Base-by-base conservation (phyloP, 257 asterid genomes). In the Linderniella brevidens region DNA sequence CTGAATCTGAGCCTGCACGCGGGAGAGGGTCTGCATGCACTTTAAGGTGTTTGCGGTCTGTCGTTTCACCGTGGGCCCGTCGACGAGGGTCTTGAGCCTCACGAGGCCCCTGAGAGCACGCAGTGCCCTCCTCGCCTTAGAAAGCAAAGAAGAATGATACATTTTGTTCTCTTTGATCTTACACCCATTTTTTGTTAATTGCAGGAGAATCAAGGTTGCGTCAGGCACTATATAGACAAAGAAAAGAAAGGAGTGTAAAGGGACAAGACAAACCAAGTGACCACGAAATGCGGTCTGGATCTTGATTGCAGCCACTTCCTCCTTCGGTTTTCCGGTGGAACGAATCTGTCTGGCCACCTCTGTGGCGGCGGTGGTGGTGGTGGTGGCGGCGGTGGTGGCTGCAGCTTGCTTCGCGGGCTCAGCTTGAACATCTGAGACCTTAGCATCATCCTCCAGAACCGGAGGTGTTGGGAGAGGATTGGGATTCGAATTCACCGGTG, bases 261-360 rank as follows among this genome's bases (percentile, higher is more conserved):
- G n/a, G n/a, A 2, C 25, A 13, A n/a, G 56, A 15, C 52, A 19
- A 68, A 90, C 98, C 84, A 75, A 52, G 63, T 85, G 70, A 62
- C 98, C 96, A 48, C 98, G 92, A 51, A 90, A 90, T 36, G 87
- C 92, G 8, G 88, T 85, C 68, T 90, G 98, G 64, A 85, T 74
- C 68, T 52, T 78, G 58, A 81, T 68, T 17, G 88, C 93, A 0
- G 98, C 92, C 46, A 69, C 82, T 75, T 85, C 96, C 65, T 84
- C 94, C 57, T 37, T 37, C 0, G 93, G 69, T 65, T 74, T 80
- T 5, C 94, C 93, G 0, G 76, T 35, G 59, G 67, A 76, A 4
- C 63, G 74, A 48, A 71, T 14, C 14, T 42, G 92, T 85, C 50
- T 77, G 79, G 17, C 93, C 80, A 19, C 90, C 82, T 16, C 84